Evolutionary conservation across 1,139 yeast genomes (phyloP), one percentile per base, ranked within the genome.

Genomic region (Chernovozyma aurita): DNA sequence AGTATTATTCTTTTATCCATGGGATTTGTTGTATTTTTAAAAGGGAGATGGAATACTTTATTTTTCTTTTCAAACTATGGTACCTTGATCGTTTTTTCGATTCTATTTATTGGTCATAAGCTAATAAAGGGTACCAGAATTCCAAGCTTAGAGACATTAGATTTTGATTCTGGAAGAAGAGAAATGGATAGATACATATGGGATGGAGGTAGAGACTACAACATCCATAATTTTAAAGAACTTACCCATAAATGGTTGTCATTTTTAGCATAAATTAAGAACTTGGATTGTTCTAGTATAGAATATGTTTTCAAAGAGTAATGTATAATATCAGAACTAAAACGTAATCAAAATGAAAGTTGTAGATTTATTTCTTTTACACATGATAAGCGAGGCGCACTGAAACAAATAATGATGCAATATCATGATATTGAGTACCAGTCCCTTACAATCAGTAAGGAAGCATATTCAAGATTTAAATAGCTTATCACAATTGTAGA

Each of bases 111-210:
- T 15, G 72, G 72, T 1, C 85, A 83, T 57, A 76, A 76, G 48
- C 28, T 75, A 4, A 49, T 75, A 14, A 70, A 74, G 44, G 74
- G 83, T 12, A 74, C 86, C 1, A 67, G 76, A 33, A 58, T 75
- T 12, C 78, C 73, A 18, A 73, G 85, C 38, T 60, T 85, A 34
- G 85, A 80, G 42, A 77, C 80, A 18, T 57, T 86, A 39, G 95
- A 86, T 54, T 68, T 83, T 45, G 95, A 84, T 52, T 73, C 85
- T 0, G 95, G 94, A 2, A 69, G 95, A 49, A 72, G 88, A 34
- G 94, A 84, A 49, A 74, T 78, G 59, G 87, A 80, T 52, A 57
- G 82, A 34, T 76, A 73, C 43, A 75, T 79, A 28, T 80, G 86
- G 86, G 84, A 79, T 47, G 85, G 81, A 33, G 83, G 80, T 17